phyloP scores from a whole-genome alignment of 495 filamentous ascomycete species.

The Neurospora sp. region DNA sequence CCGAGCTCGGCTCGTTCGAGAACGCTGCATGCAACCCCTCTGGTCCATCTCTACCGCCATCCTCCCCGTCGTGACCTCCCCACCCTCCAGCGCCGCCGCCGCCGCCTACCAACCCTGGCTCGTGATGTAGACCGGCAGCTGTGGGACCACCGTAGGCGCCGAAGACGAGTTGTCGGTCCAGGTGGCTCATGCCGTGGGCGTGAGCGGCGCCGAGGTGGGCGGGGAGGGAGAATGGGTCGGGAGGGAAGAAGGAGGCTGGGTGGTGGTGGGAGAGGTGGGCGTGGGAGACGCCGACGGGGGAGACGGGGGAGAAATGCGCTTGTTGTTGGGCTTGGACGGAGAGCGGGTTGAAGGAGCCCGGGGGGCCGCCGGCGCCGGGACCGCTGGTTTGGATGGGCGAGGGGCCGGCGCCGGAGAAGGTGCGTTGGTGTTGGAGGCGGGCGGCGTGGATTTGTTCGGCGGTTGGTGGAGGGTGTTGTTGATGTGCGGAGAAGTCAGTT shows the following conservation, averaged over 20 bases:
- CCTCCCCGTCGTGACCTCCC: constrained; percentile 2
- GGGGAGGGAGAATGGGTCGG: constrained; percentile 31
- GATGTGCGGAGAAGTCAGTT: constrained; percentile 25
- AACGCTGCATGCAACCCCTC: constrained; percentile 18
- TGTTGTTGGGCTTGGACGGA: constrained; percentile 25
- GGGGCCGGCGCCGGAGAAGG: constrained; percentile 22
- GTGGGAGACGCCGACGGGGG: constrained; percentile 31
- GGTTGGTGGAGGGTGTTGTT: constrained; percentile 16
- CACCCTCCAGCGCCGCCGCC: constrained; percentile 12
- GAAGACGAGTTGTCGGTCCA: constrained; percentile 71
- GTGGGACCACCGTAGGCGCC: constrained; percentile 51
- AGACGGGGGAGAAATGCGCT: constrained; percentile 32
- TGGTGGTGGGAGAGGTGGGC: constrained; percentile 27
- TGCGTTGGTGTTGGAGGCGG: constrained; percentile 27
- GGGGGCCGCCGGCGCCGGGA: constrained; percentile 2
- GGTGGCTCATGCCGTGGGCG: constrained; percentile 44
- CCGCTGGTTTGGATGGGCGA: constrained; percentile 26
- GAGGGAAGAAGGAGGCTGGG: constrained; percentile 35
- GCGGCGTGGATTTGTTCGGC: constrained; percentile 25
- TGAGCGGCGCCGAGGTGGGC: constrained; percentile 14
- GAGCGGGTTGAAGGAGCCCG: constrained; percentile 27
- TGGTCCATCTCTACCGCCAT: background rate
- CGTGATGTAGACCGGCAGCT: constrained; percentile 8
- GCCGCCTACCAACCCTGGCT: constrained; percentile 5
- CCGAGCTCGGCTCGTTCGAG: constrained; percentile 46